These are phyloP conservation scores for Kluyveromyces marxianus DNA, from an alignment of 1,139 yeast genomes.

Conservation along the genomic window DNA sequence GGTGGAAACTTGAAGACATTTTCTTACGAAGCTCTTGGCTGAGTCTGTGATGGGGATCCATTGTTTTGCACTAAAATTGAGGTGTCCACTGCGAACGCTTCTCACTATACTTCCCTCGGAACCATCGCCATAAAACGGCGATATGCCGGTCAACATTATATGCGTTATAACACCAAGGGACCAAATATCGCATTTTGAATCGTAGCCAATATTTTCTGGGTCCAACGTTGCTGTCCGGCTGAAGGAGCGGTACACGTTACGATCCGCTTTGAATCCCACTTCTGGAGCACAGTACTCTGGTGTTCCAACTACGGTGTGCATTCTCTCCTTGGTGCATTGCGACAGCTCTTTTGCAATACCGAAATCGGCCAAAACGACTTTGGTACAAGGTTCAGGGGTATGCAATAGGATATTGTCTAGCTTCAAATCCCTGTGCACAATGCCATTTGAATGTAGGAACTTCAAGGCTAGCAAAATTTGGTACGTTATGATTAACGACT, in stretches of 20 bases:
- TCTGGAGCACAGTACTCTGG: slow-evolving; percentile 68
- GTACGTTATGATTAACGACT: slow-evolving; percentile 44
- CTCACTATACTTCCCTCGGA: slow-evolving; percentile 33
- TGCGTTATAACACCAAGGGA: slow-evolving; percentile 55
- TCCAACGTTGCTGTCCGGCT: slow-evolving; percentile 26
- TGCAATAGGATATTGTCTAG: slow-evolving; percentile 51
- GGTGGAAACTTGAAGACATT: slow-evolving; percentile 37
- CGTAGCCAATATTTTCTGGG: slow-evolving; percentile 36
- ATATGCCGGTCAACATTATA: slow-evolving; percentile 49
- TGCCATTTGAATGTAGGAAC: slow-evolving; percentile 44
- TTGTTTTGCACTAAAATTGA: slow-evolving; percentile 35
- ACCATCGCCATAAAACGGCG: slow-evolving; percentile 51
- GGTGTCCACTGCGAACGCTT: slow-evolving; percentile 36
- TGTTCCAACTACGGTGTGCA: slow-evolving; percentile 57
- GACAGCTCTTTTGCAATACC: slow-evolving; percentile 48
- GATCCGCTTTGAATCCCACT: slow-evolving; percentile 37
- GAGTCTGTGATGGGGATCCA: slow-evolving; percentile 36
- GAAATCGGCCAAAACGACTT: slow-evolving; percentile 55
- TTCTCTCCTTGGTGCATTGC: slow-evolving; percentile 30
- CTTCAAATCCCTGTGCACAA: slow-evolving; percentile 50
- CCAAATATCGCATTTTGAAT: slow-evolving; percentile 58
- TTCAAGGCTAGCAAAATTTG: slow-evolving; percentile 49
- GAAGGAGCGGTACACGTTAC: slow-evolving; percentile 20
- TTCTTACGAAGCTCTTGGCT: slow-evolving; percentile 40
- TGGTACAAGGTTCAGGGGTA: slow-evolving; percentile 44